Conservation (phyloP, 768 basidiomycete genomes). For the Lanmaoa pseudosensibilis region DNA sequence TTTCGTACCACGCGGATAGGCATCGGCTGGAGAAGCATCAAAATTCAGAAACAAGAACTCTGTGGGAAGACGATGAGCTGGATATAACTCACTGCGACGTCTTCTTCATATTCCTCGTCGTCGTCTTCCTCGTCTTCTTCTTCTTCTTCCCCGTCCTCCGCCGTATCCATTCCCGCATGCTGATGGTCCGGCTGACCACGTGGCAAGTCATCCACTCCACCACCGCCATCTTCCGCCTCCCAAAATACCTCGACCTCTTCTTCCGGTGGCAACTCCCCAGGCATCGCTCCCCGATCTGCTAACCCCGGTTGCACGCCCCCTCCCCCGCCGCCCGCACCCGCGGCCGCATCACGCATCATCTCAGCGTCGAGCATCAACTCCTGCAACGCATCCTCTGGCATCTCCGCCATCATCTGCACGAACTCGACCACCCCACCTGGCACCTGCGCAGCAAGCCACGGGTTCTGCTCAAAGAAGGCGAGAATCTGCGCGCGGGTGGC, state of each 20-base stretch:
- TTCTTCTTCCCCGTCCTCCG: slow-evolving; percentile 44
- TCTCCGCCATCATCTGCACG: slow-evolving; percentile 52
- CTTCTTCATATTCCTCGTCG: slow-evolving; percentile 24
- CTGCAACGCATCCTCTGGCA: slow-evolving; percentile 58
- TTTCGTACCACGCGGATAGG: slow-evolving; percentile 59
- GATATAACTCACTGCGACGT: slow-evolving; percentile 46
- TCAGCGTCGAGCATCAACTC: slow-evolving; percentile 55
- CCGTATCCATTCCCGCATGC: slow-evolving; percentile 29
- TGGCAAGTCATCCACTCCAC: slow-evolving; percentile 23
- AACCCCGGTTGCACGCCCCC: slow-evolving; percentile 23
- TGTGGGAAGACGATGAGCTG: too few relatives aligned
- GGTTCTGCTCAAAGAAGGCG: slow-evolving; percentile 59
- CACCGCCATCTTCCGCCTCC: slow-evolving; percentile 27
- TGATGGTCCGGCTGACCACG: slow-evolving; percentile 25
- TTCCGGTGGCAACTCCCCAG: slow-evolving; percentile 46
- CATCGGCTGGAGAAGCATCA: slow-evolving; percentile 45
- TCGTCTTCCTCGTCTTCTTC: slow-evolving; percentile 32
- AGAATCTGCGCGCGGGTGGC: slow-evolving; percentile 58
- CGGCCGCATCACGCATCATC: slow-evolving; percentile 36
- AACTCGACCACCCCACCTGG: slow-evolving; percentile 69
- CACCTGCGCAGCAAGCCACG: slow-evolving; percentile 53
- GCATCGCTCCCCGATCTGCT: slow-evolving; percentile 34
- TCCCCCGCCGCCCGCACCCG: too few relatives aligned
- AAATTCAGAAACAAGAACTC: not conserved
- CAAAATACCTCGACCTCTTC: slow-evolving; percentile 29